Evolutionary conservation across 2,329 filamentous ascomycete species (phyloP).

Genomic region (Sporothrix brunneoviolacea): DNA sequence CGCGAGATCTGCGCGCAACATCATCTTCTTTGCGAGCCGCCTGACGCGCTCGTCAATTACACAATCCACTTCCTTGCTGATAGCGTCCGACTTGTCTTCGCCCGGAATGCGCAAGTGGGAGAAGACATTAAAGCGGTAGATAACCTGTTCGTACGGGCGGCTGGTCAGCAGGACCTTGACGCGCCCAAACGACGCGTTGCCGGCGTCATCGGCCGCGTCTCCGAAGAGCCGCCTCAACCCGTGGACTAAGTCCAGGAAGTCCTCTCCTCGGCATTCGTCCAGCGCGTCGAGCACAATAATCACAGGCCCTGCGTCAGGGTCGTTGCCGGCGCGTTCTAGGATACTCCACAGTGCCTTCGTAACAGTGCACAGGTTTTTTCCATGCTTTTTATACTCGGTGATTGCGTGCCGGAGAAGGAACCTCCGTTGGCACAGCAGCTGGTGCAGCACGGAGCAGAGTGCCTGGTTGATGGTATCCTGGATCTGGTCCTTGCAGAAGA

Average conservation of each 20-base stretch:
- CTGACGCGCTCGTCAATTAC: too few relatives aligned
- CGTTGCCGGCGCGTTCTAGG: conserved; percentile 22
- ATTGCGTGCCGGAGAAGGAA: conserved; percentile 29
- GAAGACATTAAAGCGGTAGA: too few relatives aligned
- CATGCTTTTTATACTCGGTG: conserved; percentile 20
- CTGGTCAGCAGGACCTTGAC: not conserved
- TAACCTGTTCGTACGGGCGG: not conserved
- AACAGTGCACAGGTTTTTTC: conserved; percentile 20
- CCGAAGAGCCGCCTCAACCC: not conserved
- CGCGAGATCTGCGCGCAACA: too few relatives aligned
- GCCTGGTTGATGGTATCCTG: conserved; percentile 30
- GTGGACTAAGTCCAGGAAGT: not conserved
- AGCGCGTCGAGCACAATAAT: conserved; percentile 34
- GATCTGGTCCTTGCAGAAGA: conserved; percentile 36
- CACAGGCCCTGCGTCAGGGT: conserved; percentile 25
- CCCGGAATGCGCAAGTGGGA: too few relatives aligned
- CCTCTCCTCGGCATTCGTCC: conserved; percentile 23
- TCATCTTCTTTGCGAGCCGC: too few relatives aligned
- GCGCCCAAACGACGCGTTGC: not conserved
- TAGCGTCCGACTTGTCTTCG: too few relatives aligned
- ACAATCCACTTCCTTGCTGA: too few relatives aligned
- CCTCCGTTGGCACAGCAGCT: conserved; percentile 29
- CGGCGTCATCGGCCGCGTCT: not conserved
- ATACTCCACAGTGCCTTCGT: conserved; percentile 28
- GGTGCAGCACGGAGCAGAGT: conserved; percentile 35